Evolutionary conservation across 768 basidiomycete genomes (phyloP).

Genomic region (Lentinus brumalis): DNA sequence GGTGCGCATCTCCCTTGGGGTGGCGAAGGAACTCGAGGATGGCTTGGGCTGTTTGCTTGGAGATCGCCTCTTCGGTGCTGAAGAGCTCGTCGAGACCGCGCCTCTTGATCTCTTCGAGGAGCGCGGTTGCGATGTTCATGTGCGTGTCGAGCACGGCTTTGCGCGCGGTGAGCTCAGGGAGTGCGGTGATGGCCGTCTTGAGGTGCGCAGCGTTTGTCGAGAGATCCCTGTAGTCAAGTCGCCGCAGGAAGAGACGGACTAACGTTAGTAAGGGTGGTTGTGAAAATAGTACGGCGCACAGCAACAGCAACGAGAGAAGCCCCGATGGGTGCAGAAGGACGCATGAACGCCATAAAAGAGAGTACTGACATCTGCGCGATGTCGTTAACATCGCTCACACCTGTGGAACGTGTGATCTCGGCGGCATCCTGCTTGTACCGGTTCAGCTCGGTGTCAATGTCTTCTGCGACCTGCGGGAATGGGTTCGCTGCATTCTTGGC

Average conservation of each 20-base stretch:
- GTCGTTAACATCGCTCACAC: slow-evolving; percentile 94
- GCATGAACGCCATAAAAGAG: neutral
- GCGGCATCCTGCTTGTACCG: slow-evolving; percentile 95
- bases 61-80: slow-evolving; percentile 89
- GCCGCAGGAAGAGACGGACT: neutral
- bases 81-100: slow-evolving; percentile 97
- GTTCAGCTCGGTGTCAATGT: slow-evolving; percentile 90
- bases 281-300: neutral
- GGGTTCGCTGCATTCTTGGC: slow-evolving; percentile 93
- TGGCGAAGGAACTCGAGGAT: slow-evolving; percentile 89
- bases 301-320: no score
- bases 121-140: slow-evolving; percentile 97
- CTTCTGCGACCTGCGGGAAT: slow-evolving; percentile 98
- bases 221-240: slow-evolving; percentile 64
- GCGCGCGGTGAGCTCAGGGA: slow-evolving; percentile 94
- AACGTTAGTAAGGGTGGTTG: neutral
- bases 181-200: slow-evolving; percentile 95
- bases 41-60: slow-evolving; percentile 78
- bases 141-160: slow-evolving; percentile 97
- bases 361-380: slow-evolving; percentile 83
- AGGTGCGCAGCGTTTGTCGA: slow-evolving; percentile 92
- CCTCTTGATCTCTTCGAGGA: slow-evolving; percentile 93
- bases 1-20: slow-evolving; percentile 61
- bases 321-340: neutral
- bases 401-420: slow-evolving; percentile 94